A percentile compares a stretch with the other conserved stretches of the same genome.
phyloP scores from a whole-genome alignment of 805 yeast species.

The Barnettozyma botsteinii region DNA sequence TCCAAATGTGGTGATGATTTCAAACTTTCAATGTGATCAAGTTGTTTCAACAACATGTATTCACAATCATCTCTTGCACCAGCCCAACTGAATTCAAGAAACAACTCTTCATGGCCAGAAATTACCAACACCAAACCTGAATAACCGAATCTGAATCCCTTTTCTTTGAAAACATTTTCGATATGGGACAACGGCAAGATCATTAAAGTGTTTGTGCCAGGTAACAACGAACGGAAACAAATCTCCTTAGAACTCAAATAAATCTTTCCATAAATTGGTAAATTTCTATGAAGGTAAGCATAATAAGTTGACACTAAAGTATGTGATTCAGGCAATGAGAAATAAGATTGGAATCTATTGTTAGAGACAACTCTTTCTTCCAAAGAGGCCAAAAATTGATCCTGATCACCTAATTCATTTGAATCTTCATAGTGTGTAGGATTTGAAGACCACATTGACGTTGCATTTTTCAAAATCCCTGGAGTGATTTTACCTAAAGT shows the following conservation, averaged over 20 bases:
- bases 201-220: conserved; percentile 77
- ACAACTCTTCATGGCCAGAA: conserved; percentile 70
- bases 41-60: conserved; percentile 40
- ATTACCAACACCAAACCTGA: conserved; percentile 65
- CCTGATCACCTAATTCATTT: conserved; percentile 38
- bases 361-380: conserved; percentile 42
- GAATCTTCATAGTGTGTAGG: conserved; percentile 57
- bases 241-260: conserved; percentile 62
- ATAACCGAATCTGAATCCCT: conserved; percentile 64
- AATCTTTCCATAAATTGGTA: conserved; percentile 80
- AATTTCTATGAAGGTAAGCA: conserved; percentile 58
- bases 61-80: conserved; percentile 72
- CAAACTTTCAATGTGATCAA: conserved; percentile 12
- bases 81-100: conserved; percentile 66
- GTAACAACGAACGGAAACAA: conserved; percentile 77
- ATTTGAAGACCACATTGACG: conserved; percentile 49
- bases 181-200: conserved; percentile 71
- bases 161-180: conserved; percentile 61
- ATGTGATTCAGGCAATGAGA: conserved; percentile 51
- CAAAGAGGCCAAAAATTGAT: conserved; percentile 41
- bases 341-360: conserved; percentile 58
- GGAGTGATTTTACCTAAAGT: conserved; percentile 16
- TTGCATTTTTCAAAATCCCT: conserved; percentile 20
- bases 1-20: conserved; percentile 16
- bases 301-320: conserved; percentile 62